Base-by-base conservation (phyloP, 2,329 filamentous ascomycete species). In the Alternaria gaisen region DNA sequence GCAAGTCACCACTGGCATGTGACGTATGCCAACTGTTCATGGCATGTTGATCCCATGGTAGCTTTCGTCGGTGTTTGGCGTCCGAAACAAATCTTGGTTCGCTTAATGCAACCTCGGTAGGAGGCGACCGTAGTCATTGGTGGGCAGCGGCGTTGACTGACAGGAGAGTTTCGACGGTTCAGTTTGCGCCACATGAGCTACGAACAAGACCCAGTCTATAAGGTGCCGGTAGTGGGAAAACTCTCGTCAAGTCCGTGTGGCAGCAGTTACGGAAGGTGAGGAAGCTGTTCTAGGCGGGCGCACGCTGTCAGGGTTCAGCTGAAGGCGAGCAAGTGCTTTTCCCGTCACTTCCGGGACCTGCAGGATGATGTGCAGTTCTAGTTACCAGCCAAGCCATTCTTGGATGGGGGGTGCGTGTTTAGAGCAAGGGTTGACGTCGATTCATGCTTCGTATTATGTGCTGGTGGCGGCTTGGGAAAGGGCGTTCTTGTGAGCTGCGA, bases 21-120 rank as follows among this genome's bases (percentile, higher is more conserved):
- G 16, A 34, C 14, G 10, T 36, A 38, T 22, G 16, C 18, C 46
- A 38, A 20, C 12, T 22, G 32, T 20, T 8, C 2, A 47, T n/a
- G 10, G n/a, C 28, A 12, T 61, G 57, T 34, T 63, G 18, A 50
- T 42, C 8, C 14, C 34, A 6, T 41, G 42, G 36, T 54, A 60
- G 48, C 46, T 64, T 58, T 60, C 26, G 28, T 58, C 50, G 38
- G 53, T 30, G 58, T 61, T 60, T 63, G 26, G 40, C 30, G 22
- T 53, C n/a, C 36, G 46, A 60, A 48, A 36, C 53, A 28, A 44
- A 22, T 44, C 16, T 48, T 51, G 32, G 41, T 30, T 53, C 18
- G 30, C 47, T 48, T 58, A 53, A 41, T 24, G 24, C 14, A 46
- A 26, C 22, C 40, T 58, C 30, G 40, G 55, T n/a, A 46, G 24